Evolutionary conservation across 164 flowering plant species (phyloP), one percentile per base, ranked within the genome.

Genomic region (Euptelea pleiosperma): DNA sequence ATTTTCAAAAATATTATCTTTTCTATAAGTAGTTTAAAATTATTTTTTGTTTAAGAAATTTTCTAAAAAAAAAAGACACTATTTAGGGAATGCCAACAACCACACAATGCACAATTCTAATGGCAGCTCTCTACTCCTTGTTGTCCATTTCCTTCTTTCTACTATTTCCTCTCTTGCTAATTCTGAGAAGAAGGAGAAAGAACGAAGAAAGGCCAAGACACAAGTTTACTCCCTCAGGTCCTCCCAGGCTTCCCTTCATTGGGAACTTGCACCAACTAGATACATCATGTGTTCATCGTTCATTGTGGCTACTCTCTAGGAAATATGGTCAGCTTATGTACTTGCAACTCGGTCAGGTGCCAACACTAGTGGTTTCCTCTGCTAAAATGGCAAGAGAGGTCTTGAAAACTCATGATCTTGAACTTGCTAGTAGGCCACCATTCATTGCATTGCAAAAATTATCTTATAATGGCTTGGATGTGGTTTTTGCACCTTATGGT

Each of bases 271-370:
- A 57, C 39, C 50, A 57, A 12, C 61, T 43, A 15, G 10, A 26
- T 5, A 22, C n/a, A 25, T 31, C 18, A 3, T 21, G n/a, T n/a
- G n/a, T 16, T 10, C 51, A 43, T 24, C 50, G 25, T 2, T 7
- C 51, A 0, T 22, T 57, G 15, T 29, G 24, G n/a, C 16, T 10
- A 8, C 52, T 30, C 15, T 16, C 61, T n/a, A 12, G 18, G 21
- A 40, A 55, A 28, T 34, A 55, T 40, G 59, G 59, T 33, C 22
- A 46, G 9, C 59, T 55, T 47, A 55, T 55, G 59, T 40, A 55
- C 34, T 33, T 55, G n/a, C 28, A 55, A 26, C 47, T 55, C 3
- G 59, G 59, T 8, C 8, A 26, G 6, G 18, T 55, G 15, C 59
- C 59, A 2, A 39, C 45, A 9, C 3, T 55, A 2, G 46, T 55